These are phyloP conservation scores for Claviceps paspali DNA, from an alignment of 2,329 filamentous ascomycete species.

Conservation along the genomic window DNA sequence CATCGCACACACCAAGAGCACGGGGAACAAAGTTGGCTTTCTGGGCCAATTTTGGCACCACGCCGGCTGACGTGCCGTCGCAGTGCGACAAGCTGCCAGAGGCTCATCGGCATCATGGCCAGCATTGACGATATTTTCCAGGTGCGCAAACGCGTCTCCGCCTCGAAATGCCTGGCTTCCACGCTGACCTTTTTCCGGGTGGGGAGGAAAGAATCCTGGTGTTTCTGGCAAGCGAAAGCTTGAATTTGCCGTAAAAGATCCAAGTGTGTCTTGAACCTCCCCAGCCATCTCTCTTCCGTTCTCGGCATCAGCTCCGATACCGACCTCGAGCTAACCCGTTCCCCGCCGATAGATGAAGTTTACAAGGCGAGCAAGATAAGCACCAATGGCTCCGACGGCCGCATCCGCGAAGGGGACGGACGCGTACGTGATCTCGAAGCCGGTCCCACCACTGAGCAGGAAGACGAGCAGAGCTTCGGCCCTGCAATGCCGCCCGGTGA, in stretches of 20 bases:
- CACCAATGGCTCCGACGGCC: slow-evolving; percentile 28
- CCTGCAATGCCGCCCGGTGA: slow-evolving; percentile 28
- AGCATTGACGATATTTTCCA: slow-evolving; percentile 47
- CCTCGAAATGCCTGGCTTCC: background rate
- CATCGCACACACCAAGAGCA: too few species aligned
- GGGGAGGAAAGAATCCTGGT: slow-evolving; percentile 30
- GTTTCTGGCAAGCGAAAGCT: slow-evolving; percentile 46
- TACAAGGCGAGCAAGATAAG: slow-evolving; percentile 47
- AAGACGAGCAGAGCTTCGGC: slow-evolving; percentile 33
- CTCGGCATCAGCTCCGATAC: background rate
- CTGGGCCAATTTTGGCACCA: background rate
- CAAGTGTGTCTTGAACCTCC: slow-evolving; percentile 31
- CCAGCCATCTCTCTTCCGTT: background rate
- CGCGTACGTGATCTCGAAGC: slow-evolving; percentile 27
- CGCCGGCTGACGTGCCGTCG: background rate
- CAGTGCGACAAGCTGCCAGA: background rate
- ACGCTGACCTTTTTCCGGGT: background rate
- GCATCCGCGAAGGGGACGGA: slow-evolving; percentile 27
- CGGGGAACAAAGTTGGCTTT: too few species aligned
- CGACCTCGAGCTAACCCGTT: background rate
- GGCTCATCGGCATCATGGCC: slow-evolving; percentile 24
- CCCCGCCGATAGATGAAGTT: slow-evolving; percentile 34
- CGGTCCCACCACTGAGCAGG: slow-evolving; percentile 31
- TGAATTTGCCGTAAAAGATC: slow-evolving; percentile 44
- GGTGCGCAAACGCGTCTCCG: slow-evolving; percentile 12